Conservation (phyloP, 78 protist genomes). For the Dictyostelium firmibasis region DNA sequence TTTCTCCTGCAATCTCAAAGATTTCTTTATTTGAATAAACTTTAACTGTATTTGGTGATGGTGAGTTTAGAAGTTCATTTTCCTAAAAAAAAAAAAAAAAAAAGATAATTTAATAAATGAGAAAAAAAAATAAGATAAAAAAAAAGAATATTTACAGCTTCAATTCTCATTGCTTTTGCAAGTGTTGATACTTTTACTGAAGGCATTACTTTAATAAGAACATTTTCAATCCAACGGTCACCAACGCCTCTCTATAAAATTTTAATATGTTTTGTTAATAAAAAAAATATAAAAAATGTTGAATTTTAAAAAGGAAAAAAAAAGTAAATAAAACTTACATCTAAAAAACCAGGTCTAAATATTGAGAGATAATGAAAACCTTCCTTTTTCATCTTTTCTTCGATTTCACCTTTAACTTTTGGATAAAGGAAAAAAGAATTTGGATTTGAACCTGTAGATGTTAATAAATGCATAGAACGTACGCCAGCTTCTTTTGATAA, state of each 20-base stretch:
- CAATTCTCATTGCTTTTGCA: neutral
- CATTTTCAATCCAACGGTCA: neutral
- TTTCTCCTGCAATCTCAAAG: neutral
- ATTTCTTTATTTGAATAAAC: neutral
- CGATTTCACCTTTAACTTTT: slow-evolving; percentile 78
- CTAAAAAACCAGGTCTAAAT: slow-evolving; percentile 77
- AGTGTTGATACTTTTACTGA: neutral
- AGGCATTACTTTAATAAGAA: neutral
- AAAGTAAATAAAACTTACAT: neutral
- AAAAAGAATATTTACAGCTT: neutral
- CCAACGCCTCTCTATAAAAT: neutral
- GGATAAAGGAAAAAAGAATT: slow-evolving; percentile 79
- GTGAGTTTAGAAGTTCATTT: neutral
- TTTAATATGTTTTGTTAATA: too few species aligned
- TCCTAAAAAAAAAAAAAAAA: neutral
- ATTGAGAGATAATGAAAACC: slow-evolving; percentile 30
- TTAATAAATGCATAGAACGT: slow-evolving; percentile 46
- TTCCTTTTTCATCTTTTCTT: slow-evolving; percentile 37
- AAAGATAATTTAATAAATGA: neutral
- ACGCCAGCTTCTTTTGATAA: slow-evolving; percentile 33
- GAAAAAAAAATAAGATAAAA: neutral
- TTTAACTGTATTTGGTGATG: neutral
- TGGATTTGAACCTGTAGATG: slow-evolving; percentile 56
- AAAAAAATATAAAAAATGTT: too few species aligned
- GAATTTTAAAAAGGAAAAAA: too few species aligned